Evolutionary conservation across 305 asterid species (phyloP).

Genomic region (Fraxinus ornus): DNA sequence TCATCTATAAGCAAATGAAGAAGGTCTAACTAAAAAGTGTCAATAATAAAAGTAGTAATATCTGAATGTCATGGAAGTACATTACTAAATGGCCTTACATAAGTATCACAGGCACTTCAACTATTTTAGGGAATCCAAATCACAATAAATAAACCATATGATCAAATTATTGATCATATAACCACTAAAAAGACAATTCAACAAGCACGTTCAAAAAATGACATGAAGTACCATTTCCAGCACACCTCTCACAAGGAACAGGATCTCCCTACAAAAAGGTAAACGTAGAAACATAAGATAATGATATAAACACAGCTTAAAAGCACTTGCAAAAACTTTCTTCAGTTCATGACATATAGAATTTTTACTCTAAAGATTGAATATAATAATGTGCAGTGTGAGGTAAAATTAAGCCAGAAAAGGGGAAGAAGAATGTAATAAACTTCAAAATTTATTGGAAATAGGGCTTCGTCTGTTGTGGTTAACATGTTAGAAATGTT

Average conservation of each 20-base stretch:
- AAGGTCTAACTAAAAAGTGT: too few relatives aligned
- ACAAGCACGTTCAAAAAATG: not conserved
- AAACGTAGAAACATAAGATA: not conserved
- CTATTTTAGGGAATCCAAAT: not conserved
- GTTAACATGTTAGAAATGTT: not conserved
- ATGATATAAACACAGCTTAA: not conserved
- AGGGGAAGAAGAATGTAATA: not conserved
- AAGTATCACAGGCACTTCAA: not conserved
- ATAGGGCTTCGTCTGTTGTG: not conserved
- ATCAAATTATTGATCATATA: not conserved
- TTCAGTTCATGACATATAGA: not conserved
- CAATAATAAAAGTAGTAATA: too few relatives aligned
- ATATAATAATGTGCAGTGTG: not conserved
- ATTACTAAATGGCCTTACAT: too few relatives aligned
- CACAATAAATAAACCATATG: not conserved
- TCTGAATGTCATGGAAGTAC: too few relatives aligned
- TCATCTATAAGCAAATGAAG: too few relatives aligned
- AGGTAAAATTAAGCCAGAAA: not conserved
- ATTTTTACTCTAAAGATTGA: not conserved
- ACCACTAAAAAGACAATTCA: not conserved
- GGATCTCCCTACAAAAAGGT: slow-evolving; percentile 78
- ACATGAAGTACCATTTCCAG: slow-evolving; percentile 72
- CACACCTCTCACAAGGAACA: slow-evolving; percentile 80
- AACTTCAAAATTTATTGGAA: not conserved
- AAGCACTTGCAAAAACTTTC: not conserved